These are phyloP conservation scores for Fusarium vanettenii DNA, from an alignment of 2,329 filamentous ascomycete species.

Conservation along the genomic window DNA sequence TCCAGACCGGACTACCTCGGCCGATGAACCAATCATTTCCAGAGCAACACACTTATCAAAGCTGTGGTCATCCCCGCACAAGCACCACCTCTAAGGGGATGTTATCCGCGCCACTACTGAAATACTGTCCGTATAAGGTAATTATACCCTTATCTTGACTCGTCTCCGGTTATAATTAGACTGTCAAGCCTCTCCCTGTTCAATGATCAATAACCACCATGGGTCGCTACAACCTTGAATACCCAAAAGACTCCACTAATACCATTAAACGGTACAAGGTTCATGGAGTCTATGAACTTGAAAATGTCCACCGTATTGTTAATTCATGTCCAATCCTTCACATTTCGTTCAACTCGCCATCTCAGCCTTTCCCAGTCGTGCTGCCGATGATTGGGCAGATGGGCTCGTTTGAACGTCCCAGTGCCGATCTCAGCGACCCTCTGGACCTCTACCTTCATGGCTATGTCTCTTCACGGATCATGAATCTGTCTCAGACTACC, in stretches of 20 bases:
- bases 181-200: too few species aligned
- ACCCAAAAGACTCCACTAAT: conserved; percentile 72
- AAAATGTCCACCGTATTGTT: conserved; percentile 79
- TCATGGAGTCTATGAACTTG: conserved; percentile 76
- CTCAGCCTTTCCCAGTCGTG: conserved; percentile 78
- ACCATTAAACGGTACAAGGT: conserved; percentile 75
- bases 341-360: conserved; percentile 77
- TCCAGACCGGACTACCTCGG: not conserved
- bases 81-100: not conserved
- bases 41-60: not conserved
- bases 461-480: conserved; percentile 82
- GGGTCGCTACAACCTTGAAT: conserved; percentile 61
- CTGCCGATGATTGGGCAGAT: conserved; percentile 90
- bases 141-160: not conserved
- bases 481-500: conserved; percentile 65
- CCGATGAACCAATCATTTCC: not conserved
- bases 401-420: conserved; percentile 75
- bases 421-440: conserved; percentile 70
- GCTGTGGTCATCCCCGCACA: not conserved
- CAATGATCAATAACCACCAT: conserved; percentile 32
- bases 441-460: conserved; percentile 86
- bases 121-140: not conserved
- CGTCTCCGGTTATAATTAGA: not conserved
- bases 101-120: not conserved
- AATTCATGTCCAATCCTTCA: conserved; percentile 82